Evolutionary conservation across 495 filamentous ascomycete genomes (phyloP).

Genomic region (Daldinia decipiens): DNA sequence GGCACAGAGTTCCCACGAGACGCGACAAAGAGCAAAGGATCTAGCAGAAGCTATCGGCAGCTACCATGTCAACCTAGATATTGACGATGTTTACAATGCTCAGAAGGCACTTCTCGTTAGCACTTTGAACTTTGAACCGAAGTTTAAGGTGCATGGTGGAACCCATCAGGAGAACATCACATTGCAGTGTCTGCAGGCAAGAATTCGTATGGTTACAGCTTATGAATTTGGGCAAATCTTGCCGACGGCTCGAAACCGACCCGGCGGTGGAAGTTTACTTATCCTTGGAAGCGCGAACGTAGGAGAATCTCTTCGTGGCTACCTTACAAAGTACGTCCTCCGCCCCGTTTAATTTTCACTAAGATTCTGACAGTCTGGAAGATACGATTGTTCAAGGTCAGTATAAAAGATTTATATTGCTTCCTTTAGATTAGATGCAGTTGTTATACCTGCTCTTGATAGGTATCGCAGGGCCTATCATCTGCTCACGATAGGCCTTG

Average conservation of each 20-base stretch:
- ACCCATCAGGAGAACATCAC: constrained; percentile 67
- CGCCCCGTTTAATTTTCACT: background rate
- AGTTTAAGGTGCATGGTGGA: constrained; percentile 78
- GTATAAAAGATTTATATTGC: background rate
- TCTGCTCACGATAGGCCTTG: background rate
- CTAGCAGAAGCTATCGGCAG: constrained; percentile 75
- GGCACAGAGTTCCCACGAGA: constrained; percentile 75
- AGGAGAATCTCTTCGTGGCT: constrained; percentile 69
- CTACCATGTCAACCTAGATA: constrained; percentile 80
- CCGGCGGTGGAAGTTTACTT: constrained; percentile 54
- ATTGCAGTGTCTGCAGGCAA: constrained; percentile 85
- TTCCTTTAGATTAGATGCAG: too few species aligned
- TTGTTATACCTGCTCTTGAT: background rate
- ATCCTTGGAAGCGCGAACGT: constrained; percentile 63
- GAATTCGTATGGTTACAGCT: constrained; percentile 81
- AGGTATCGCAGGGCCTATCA: background rate
- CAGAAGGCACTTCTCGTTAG: constrained; percentile 49
- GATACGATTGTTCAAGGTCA: constrained; percentile 38
- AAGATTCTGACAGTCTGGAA: constrained; percentile 14
- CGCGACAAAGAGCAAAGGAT: constrained; percentile 73
- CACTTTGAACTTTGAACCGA: constrained; percentile 54
- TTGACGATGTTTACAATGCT: constrained; percentile 68
- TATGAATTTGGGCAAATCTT: constrained; percentile 79
- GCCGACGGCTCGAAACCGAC: constrained; percentile 68
- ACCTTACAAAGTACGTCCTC: constrained; percentile 54